A percentile compares a stretch with the other conserved stretches of the same genome.
Conservation (phyloP, 2,329 filamentous ascomycete species). For the Dactylellina haptotyla region DNA sequence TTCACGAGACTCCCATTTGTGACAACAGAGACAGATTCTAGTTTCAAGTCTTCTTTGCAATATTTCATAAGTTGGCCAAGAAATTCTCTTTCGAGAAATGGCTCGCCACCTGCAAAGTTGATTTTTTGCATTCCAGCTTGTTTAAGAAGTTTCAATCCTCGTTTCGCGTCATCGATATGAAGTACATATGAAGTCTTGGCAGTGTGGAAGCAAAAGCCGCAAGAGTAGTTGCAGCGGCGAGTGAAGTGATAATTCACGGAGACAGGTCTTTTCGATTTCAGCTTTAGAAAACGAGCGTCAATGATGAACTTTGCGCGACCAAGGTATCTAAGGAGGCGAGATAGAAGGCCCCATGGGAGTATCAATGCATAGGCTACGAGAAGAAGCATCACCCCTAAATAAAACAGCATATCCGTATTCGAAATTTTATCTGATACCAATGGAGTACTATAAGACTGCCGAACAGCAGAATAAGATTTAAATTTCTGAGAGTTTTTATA, state of each 20-base stretch:
- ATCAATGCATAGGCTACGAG: background rate
- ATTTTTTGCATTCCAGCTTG: constrained; percentile 68
- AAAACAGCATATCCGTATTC: background rate
- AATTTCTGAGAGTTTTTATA: no score
- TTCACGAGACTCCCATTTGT: constrained; percentile 67
- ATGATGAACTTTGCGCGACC: background rate
- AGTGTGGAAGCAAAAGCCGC: constrained; percentile 70
- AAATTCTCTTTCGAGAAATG: constrained; percentile 65
- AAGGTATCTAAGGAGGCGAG: background rate
- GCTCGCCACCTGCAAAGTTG: constrained; percentile 69
- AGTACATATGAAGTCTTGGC: constrained; percentile 65
- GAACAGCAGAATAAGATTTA: no score
- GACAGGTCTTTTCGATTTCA: constrained; percentile 7
- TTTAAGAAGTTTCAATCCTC: constrained; percentile 64
- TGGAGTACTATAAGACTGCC: no score
- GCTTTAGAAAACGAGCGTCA: constrained; percentile 3
- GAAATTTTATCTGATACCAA: background rate
- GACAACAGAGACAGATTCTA: constrained; percentile 68
- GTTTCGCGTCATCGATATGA: constrained; percentile 62
- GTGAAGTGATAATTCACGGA: constrained; percentile 33
- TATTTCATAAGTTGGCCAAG: constrained; percentile 64
- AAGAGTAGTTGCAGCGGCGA: constrained; percentile 59
- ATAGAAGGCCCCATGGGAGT: background rate
- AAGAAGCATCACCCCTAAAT: background rate
- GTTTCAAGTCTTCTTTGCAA: constrained; percentile 64